Evolutionary conservation across 1,284 basidiomycete genomes (phyloP).

Genomic region (Microbotryum saponariae): DNA sequence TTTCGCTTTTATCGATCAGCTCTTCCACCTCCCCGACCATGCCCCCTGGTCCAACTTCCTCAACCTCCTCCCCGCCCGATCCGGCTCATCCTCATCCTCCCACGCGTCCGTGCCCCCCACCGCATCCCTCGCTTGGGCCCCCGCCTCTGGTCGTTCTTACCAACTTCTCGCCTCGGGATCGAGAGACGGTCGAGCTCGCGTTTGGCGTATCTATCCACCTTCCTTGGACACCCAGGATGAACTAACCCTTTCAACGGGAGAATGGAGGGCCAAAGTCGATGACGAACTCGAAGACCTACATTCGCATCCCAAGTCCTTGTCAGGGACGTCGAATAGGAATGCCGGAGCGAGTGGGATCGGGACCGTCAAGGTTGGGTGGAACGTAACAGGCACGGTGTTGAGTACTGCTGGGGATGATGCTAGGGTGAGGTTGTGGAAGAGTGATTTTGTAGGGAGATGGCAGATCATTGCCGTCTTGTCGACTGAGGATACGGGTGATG

Average conservation of each 20-base stretch:
- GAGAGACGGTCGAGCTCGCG: slow-evolving; percentile 73
- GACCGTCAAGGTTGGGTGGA: slow-evolving; percentile 73
- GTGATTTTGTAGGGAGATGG: slow-evolving; percentile 47
- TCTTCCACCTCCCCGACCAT: slow-evolving; percentile 45
- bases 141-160: slow-evolving; percentile 80
- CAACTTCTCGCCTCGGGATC: slow-evolving; percentile 83
- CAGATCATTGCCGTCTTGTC: slow-evolving; percentile 26
- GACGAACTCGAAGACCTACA: slow-evolving; percentile 67
- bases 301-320: too few relatives aligned
- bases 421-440: slow-evolving; percentile 79
- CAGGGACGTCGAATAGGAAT: too few relatives aligned
- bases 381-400: slow-evolving; percentile 78
- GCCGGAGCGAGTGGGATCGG: slow-evolving; percentile 47
- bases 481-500: slow-evolving; percentile 22
- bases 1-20: slow-evolving; percentile 34
- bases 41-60: slow-evolving; percentile 38
- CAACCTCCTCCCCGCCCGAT: slow-evolving; percentile 42
- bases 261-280: slow-evolving; percentile 65
- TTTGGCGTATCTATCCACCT: slow-evolving; percentile 64
- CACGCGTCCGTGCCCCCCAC: slow-evolving; percentile 49
- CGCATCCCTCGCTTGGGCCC: slow-evolving; percentile 79
- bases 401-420: slow-evolving; percentile 86
- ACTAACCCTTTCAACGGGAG: slow-evolving; percentile 36
- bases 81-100: slow-evolving; percentile 56
- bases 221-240: slow-evolving; percentile 40